Evolutionary conservation across 495 filamentous ascomycete species (phyloP), one percentile per base, ranked within the genome.

Genomic region (Penicillium coffeae): DNA sequence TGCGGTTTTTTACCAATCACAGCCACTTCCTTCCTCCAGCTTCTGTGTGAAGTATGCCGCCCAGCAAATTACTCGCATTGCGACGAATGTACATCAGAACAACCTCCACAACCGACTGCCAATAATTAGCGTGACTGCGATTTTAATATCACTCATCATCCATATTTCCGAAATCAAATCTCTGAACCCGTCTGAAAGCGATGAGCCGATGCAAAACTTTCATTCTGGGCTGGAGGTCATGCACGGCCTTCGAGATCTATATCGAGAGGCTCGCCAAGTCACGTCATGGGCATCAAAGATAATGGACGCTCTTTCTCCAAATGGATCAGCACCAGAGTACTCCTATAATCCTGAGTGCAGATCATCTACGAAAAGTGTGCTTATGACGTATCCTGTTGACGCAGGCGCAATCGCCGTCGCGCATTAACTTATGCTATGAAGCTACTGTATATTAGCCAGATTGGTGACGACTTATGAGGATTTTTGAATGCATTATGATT

Each of bases 1-100:
- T 21, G 53, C 54, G 21, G 53, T 60, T 1, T 49, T 60, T 33
- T 51, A 60, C 25, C 57, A 60, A 43, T 37, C 50, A 3, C 47
- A 53, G 6, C 50, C 43, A 2, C 45, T 52, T 5, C 44, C 47
- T 2, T 60, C 57, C n/a, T 60, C 53, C 9, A 47, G 32, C 14
- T 50, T 46, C 39, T 56, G 54, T 38, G 48, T 53, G 1, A 38
- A 48, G 21, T 47, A 57, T 19, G 53, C 57, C 8, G 50, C 57
- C 2, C 47, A 42, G 10, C 54, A 60, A 35, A 60, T 60, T 20
- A 54, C 54, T 1, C 38, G 41, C 3, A 47, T 57, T 5, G 50
- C 54, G 0, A 50, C 47, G 1, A 54, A 54, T n/a, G 33, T 60
- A 2, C 41, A 54, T 14, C 27, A 48, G 15, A 36, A 27, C 10